Percentiles rank a stretch among this genome's conserved stretches.
These are phyloP conservation scores for Rhodotorula glutinis DNA, from an alignment of 1,284 basidiomycete species.

Conservation along the genomic window DNA sequence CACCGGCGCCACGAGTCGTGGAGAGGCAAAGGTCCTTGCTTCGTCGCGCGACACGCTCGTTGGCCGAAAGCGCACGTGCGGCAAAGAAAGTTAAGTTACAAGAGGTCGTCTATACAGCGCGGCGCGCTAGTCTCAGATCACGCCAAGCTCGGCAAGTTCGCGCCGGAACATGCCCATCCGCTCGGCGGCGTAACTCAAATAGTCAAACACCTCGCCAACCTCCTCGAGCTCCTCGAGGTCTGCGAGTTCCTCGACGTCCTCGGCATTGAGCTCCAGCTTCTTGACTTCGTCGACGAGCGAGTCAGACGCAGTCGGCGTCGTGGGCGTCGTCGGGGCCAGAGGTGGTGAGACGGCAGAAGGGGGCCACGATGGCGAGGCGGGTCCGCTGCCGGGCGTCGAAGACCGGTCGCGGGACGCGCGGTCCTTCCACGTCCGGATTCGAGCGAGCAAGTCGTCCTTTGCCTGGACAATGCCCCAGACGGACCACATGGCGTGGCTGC, in stretches of 20 bases:
- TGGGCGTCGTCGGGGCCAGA: not conserved
- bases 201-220: conserved; percentile 40
- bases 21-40: too few species aligned
- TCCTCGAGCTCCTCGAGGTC: conserved; percentile 27
- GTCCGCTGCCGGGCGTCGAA: not conserved
- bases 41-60: too few species aligned
- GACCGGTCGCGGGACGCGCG: conserved; percentile 8
- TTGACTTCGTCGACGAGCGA: conserved; percentile 7
- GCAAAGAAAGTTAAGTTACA: too few species aligned
- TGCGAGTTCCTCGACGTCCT: conserved; percentile 17
- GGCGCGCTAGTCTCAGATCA: conserved; percentile 4
- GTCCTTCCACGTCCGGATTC: conserved; percentile 39
- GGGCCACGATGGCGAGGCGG: not conserved
- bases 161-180: conserved; percentile 40
- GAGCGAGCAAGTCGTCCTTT: conserved; percentile 61
- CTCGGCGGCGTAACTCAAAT: conserved; percentile 40
- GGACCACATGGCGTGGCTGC: conserved; percentile 83
- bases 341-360: not conserved
- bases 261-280: conserved; percentile 2
- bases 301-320: not conserved
- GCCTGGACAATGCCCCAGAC: conserved; percentile 90
- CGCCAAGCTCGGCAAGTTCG: conserved; percentile 24
- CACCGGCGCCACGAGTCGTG: too few species aligned
- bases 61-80: too few species aligned
- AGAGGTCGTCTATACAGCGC: too few species aligned